Percentiles rank a stretch among this genome's conserved stretches.
Evolutionary conservation across 1,139 yeast species (phyloP).

Genomic region (Debaryomycetaceae sp.): DNA sequence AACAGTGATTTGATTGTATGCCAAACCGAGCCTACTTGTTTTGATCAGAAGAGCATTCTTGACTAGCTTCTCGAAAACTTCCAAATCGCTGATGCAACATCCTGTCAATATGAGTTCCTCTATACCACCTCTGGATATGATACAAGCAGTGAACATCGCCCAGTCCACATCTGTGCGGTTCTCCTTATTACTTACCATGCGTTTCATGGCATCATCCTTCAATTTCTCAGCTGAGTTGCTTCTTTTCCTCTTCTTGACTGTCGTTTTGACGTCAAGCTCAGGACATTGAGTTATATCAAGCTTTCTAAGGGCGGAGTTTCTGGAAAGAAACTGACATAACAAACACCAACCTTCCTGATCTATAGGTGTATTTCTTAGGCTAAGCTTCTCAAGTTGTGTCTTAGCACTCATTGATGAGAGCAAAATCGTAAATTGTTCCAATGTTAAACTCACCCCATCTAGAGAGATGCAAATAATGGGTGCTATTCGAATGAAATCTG

Average conservation of each 20-base stretch:
- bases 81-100: slow-evolving; percentile 58
- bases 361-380: slow-evolving; percentile 68
- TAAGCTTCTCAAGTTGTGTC: slow-evolving; percentile 59
- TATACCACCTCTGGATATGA: slow-evolving; percentile 68
- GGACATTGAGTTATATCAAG: slow-evolving; percentile 75
- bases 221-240: slow-evolving; percentile 12
- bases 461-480: slow-evolving; percentile 65
- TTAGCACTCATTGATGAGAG: slow-evolving; percentile 61
- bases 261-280: slow-evolving; percentile 52
- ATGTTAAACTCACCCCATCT: slow-evolving; percentile 65
- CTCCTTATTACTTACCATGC: slow-evolving; percentile 59
- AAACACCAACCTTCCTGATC: slow-evolving; percentile 69
- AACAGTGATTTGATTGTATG: slow-evolving; percentile 56
- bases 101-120: slow-evolving; percentile 71
- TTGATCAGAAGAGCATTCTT: slow-evolving; percentile 49
- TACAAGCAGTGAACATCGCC: slow-evolving; percentile 65
- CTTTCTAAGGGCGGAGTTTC: slow-evolving; percentile 52
- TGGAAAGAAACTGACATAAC: slow-evolving; percentile 65
- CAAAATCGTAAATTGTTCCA: slow-evolving; percentile 61
- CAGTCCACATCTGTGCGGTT: slow-evolving; percentile 74
- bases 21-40: slow-evolving; percentile 61
- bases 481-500: slow-evolving; percentile 72
- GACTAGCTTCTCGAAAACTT: slow-evolving; percentile 54
- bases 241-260: slow-evolving; percentile 36
- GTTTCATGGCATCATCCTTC: slow-evolving; percentile 27